Conservation (phyloP, 2,329 filamentous ascomycete genomes). For the Dothideomycetidae sp. region DNA sequence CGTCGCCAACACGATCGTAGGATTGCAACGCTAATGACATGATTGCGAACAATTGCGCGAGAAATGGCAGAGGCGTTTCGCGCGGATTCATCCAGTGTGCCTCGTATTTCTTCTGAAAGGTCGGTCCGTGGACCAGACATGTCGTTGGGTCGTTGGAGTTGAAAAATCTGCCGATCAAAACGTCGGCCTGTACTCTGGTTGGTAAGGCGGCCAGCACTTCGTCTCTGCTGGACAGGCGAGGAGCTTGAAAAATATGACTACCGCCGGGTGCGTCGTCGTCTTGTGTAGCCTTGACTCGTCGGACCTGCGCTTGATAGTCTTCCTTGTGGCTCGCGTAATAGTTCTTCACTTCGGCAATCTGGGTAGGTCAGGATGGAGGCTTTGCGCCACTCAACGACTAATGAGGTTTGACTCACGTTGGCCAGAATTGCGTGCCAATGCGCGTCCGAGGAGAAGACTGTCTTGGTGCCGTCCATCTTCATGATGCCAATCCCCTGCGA, state of each 20-base stretch:
- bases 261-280: slow-evolving; percentile 47
- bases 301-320: slow-evolving; percentile 69
- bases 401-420: slow-evolving; percentile 29
- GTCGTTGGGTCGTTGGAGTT: slow-evolving; percentile 58
- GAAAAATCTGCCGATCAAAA: slow-evolving; percentile 79
- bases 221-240: slow-evolving; percentile 51
- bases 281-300: slow-evolving; percentile 58
- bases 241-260: slow-evolving; percentile 63
- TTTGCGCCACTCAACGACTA: background rate
- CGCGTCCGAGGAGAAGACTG: slow-evolving; percentile 36
- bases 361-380: background rate
- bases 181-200: slow-evolving; percentile 66
- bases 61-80: slow-evolving; percentile 62
- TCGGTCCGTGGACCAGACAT: slow-evolving; percentile 50
- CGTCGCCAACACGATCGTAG: slow-evolving; percentile 65
- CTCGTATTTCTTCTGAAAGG: slow-evolving; percentile 62
- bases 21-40: slow-evolving; percentile 65
- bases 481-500: slow-evolving; percentile 38
- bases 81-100: slow-evolving; percentile 57
- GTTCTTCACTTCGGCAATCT: slow-evolving; percentile 85
- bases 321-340: slow-evolving; percentile 81
- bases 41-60: slow-evolving; percentile 62
- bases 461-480: slow-evolving; percentile 37
- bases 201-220: slow-evolving; percentile 73
- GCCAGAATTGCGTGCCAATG: slow-evolving; percentile 40